Evolutionary conservation across 371 early-diverging fungal species (phyloP).

Genomic region (Mucor plumbeus): DNA sequence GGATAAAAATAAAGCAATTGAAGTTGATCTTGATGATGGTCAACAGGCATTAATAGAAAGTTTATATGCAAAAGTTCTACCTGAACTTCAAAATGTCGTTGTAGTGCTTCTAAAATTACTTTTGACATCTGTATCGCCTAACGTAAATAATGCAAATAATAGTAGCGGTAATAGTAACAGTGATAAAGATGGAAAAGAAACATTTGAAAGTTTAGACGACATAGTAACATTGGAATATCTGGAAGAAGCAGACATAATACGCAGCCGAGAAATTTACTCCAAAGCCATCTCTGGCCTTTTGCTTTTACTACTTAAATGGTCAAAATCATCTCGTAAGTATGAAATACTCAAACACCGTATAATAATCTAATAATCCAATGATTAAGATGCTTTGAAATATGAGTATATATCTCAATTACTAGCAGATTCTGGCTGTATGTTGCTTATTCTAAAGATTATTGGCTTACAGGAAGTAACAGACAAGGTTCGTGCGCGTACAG

Average conservation of each 20-base stretch:
- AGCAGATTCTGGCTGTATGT: slow-evolving; percentile 81
- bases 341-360: neutral
- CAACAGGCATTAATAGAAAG: neutral
- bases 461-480: slow-evolving; percentile 71
- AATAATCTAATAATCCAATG: neutral
- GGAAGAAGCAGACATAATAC: slow-evolving; percentile 54
- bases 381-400: slow-evolving; percentile 69
- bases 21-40: neutral
- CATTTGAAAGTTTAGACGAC: neutral
- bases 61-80: slow-evolving; percentile 39
- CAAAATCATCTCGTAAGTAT: slow-evolving; percentile 70
- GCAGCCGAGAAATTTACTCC: slow-evolving; percentile 79
- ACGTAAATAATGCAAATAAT: neutral
- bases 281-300: slow-evolving; percentile 77
- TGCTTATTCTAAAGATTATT: slow-evolving; percentile 80
- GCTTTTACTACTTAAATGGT: slow-evolving; percentile 67
- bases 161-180: neutral
- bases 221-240: slow-evolving; percentile 18
- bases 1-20: neutral
- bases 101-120: slow-evolving; percentile 52
- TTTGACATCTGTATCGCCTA: slow-evolving; percentile 35
- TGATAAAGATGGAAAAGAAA: neutral
- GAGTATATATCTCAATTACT: slow-evolving; percentile 79
- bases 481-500: slow-evolving; percentile 58
- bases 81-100: slow-evolving; percentile 50